A percentile compares a stretch with the other conserved stretches of the same genome.
phyloP scores from a whole-genome alignment of 208 protist genomes.

The Paratrypanosoma confusum region DNA sequence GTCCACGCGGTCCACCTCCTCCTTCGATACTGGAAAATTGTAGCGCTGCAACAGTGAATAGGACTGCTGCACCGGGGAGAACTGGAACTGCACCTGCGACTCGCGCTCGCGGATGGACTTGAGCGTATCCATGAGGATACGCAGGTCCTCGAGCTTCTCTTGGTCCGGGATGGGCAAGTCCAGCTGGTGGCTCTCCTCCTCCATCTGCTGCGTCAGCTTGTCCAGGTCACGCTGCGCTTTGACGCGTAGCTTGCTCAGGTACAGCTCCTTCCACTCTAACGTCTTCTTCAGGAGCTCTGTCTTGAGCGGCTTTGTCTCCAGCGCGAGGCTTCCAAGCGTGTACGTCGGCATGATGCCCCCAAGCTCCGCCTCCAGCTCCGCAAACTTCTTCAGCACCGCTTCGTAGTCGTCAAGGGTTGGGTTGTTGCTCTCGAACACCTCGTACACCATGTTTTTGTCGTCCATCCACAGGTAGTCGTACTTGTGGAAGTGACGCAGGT shows the following conservation, averaged over 20 bases:
- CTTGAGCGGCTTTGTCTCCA: constrained; percentile 93
- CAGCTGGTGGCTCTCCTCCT: constrained; percentile 85
- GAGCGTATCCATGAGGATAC: constrained; percentile 89
- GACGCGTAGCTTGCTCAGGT: constrained; percentile 89
- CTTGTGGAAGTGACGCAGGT: constrained; percentile 82
- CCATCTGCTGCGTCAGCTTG: constrained; percentile 87
- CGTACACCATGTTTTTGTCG: constrained; percentile 90
- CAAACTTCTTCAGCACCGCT: constrained; percentile 80
- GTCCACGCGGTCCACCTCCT: constrained; percentile 92
- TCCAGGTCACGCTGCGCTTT: constrained; percentile 85
- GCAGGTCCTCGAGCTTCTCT: constrained; percentile 91
- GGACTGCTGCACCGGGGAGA: constrained; percentile 89
- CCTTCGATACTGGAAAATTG: constrained; percentile 89
- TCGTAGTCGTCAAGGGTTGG: constrained; percentile 91
- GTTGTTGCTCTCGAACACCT: constrained; percentile 67
- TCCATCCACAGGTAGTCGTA: constrained; percentile 94
- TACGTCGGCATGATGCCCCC: constrained; percentile 62
- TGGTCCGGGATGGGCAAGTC: constrained; percentile 87
- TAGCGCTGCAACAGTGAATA: constrained; percentile 90
- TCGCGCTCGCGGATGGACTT: constrained; percentile 87
- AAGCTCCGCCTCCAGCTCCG: constrained; percentile 87
- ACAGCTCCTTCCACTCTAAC: constrained; percentile 92
- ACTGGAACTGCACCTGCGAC: constrained; percentile 87
- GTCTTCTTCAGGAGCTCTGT: constrained; percentile 79
- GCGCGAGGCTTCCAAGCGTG: constrained; percentile 86